These are phyloP conservation scores for Termitomyces eurrhizus DNA, from an alignment of 768 basidiomycete genomes.

Conservation along the genomic window DNA sequence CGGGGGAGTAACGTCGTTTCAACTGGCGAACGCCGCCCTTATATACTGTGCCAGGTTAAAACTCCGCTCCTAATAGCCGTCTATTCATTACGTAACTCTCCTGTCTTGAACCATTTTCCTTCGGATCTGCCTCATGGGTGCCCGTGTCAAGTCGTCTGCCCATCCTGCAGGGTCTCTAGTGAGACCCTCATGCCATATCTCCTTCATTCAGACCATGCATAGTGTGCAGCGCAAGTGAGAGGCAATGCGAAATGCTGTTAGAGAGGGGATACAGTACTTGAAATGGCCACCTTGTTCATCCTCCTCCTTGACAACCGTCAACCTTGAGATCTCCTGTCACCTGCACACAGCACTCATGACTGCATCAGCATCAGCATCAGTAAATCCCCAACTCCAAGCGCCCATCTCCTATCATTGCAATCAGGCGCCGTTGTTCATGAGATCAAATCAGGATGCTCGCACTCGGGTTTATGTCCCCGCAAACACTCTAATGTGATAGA, in stretches of 20 bases:
- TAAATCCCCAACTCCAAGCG: background rate
- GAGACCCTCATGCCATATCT: background rate
- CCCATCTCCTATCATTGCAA: conserved; percentile 11
- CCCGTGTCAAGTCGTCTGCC: background rate
- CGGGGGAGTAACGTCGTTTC: conserved; percentile 29
- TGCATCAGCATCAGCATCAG: background rate
- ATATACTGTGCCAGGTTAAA: conserved; percentile 43
- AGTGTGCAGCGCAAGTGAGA: background rate
- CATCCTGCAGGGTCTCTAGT: background rate
- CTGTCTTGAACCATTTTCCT: conserved; percentile 28
- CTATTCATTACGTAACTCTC: conserved; percentile 38
- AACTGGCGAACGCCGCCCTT: conserved; percentile 28
- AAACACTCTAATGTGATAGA: background rate
- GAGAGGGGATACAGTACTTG: background rate
- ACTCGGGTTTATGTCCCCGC: background rate
- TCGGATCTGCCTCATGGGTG: conserved; percentile 7
- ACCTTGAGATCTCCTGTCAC: background rate
- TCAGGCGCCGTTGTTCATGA: conserved; percentile 1
- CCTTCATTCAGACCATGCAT: background rate
- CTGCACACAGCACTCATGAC: background rate
- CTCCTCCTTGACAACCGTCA: background rate
- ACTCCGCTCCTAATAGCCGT: conserved; percentile 40
- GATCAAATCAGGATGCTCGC: background rate
- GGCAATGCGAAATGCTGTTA: background rate
- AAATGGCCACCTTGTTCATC: background rate